Base-by-base conservation (phyloP, 371 early-diverging fungal species). In the Mucor ambiguus region DNA sequence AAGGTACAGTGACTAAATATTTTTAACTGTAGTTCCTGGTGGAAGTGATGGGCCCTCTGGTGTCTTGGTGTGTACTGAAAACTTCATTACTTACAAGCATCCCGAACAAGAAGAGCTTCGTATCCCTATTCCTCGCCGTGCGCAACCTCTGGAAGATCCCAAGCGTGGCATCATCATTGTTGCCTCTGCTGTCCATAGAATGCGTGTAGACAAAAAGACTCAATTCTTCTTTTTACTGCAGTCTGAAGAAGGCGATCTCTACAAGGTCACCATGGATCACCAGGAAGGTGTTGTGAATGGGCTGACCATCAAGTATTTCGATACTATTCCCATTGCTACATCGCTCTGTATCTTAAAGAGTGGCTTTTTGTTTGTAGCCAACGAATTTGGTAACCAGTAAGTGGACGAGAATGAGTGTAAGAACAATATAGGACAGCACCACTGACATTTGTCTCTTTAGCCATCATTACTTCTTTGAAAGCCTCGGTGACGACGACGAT, bases 21-120 rank as follows among this genome's bases (percentile, higher is more conserved):
- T n/a, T 63, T 20, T 9, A 32, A 26, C 30, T 60, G 1, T 56
- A 89, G 88, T 93, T 22, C 96, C 97, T 38, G 98, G 98, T 46
- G 97, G 96, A 24, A 84, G 78, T 22, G 98, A 97, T 78, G 99
- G 99, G 12, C 98, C 99, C 22, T 92, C 93, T 12, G 99, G 99
- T 63, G 98, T 99, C 5, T 80, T 99, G 24, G 98, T 97, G 18
- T 98, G 98, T 79, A 86, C 93, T 5, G 96, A 94, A 67, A 91
- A 95, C 64, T 90, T 79, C 41, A 92, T 99, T 37, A 87, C 95
- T 1, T 99, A 95, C 83, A 83, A 81, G 48, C 95, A 96, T 74
- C 91, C 89, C 63, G 90, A 86, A 37, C 79, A 83, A 69, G 82
- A 87, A 12, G 85, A 90, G 32, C 80, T 81, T 48, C 85, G 91